Evolutionary conservation across 768 basidiomycete species (phyloP).

Genomic region (Tylopilus sp.): DNA sequence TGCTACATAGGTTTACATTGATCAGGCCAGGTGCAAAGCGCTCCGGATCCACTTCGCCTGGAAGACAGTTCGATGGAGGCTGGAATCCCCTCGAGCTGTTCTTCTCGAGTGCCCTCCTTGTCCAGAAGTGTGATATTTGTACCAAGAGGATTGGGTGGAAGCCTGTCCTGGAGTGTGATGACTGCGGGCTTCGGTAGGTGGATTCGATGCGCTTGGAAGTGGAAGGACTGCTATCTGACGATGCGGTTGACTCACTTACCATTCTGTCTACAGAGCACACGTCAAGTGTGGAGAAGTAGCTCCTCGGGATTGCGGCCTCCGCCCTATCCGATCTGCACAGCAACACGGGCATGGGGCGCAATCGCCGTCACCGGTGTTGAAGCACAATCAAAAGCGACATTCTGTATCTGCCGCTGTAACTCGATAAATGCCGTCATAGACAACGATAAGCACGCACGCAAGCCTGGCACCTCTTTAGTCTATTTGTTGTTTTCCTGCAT

Average conservation of each 20-base stretch:
- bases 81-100: conserved; percentile 82
- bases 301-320: conserved; percentile 74
- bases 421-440: conserved; percentile 21
- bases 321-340: conserved; percentile 32
- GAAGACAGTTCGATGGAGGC: conserved; percentile 32
- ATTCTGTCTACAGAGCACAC: conserved; percentile 56
- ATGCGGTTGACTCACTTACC: conserved; percentile 4
- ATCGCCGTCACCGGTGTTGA: conserved; percentile 24
- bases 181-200: conserved; percentile 71
- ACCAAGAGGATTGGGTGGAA: conserved; percentile 83
- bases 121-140: conserved; percentile 81
- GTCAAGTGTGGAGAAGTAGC: conserved; percentile 84
- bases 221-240: conserved; percentile 17
- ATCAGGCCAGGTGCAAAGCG: conserved; percentile 76
- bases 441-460: conserved; percentile 16
- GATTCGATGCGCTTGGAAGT: conserved; percentile 7
- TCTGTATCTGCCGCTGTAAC: conserved; percentile 21
- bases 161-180: conserved; percentile 82
- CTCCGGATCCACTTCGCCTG: conserved; percentile 28
- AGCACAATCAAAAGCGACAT: conserved; percentile 28
- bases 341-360: conserved; percentile 24
- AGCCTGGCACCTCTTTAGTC: background rate
- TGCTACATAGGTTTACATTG: conserved; percentile 83
- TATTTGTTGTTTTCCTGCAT: conserved; percentile 5
- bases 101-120: conserved; percentile 68